Evolutionary conservation across 768 basidiomycete genomes (phyloP).

Genomic region (Tephrocybe sp.): DNA sequence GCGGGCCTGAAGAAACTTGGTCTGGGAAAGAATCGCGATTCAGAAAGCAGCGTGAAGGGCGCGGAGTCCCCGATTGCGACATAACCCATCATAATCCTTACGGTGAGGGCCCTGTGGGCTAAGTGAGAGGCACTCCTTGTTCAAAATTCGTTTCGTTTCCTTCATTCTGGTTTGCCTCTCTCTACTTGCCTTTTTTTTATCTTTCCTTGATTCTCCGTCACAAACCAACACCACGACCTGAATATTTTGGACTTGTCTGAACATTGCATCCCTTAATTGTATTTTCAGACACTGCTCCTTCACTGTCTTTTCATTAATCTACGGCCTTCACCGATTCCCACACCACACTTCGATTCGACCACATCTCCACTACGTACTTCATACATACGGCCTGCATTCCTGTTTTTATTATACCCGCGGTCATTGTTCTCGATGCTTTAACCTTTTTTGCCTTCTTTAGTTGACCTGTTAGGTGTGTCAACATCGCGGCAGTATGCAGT

Average conservation of each 20-base stretch:
- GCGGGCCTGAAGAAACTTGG: constrained; percentile 58
- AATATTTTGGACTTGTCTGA: constrained; percentile 2
- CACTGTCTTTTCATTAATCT: neutral
- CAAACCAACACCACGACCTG: neutral
- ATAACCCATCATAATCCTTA: constrained; percentile 1
- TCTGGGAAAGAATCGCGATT: constrained; percentile 52
- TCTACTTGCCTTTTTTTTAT: neutral
- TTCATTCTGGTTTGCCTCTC: neutral
- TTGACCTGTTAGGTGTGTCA: neutral
- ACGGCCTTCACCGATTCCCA: no score
- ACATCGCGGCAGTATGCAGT: neutral
- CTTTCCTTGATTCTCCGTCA: no score
- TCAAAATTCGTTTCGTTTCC: constrained; percentile 3
- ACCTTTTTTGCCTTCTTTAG: neutral
- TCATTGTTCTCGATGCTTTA: neutral
- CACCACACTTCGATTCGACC: no score
- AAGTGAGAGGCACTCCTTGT: constrained; percentile 4
- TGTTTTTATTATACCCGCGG: constrained; percentile 6
- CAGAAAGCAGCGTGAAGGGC: constrained; percentile 47
- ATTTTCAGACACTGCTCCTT: neutral
- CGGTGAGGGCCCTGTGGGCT: neutral
- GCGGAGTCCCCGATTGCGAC: constrained; percentile 15
- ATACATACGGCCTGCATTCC: constrained; percentile 5
- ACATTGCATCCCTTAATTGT: neutral
- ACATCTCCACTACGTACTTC: constrained; percentile 5